phyloP scores from a whole-genome alignment of 106 monocot genomes.

The Ottelia alismoides region DNA sequence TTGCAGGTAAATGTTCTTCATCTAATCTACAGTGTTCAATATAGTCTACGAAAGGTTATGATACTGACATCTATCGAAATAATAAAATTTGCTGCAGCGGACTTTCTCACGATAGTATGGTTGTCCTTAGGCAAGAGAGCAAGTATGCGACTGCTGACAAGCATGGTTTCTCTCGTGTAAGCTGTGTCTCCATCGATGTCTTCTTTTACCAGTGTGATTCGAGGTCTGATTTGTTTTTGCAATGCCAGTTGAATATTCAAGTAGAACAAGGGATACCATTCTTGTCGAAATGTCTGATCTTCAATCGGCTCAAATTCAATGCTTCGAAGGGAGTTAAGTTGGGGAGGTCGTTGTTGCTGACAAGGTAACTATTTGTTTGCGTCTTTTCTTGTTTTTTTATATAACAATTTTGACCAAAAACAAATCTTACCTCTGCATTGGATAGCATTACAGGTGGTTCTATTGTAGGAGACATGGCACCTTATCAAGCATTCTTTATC shows the following conservation, averaged over 20 bases:
- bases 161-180: conserved; percentile 74
- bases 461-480: conserved; percentile 95
- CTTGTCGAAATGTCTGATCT: conserved; percentile 68
- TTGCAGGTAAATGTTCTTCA: conserved; percentile 37
- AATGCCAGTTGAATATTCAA: conserved; percentile 81
- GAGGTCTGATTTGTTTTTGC: no score
- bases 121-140: conserved; percentile 81
- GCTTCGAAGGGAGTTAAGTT: conserved; percentile 66
- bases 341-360: conserved; percentile 61
- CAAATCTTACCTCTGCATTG: no score
- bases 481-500: conserved; percentile 81
- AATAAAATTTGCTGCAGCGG: no score
- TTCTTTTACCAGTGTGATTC: no score
- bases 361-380: no score
- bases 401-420: no score
- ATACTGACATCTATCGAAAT: no score
- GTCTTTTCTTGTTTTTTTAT: no score
- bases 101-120: conserved; percentile 70
- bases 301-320: conserved; percentile 73
- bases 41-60: no score
- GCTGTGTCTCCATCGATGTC: no score
- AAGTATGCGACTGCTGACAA: conserved; percentile 62
- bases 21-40: no score
- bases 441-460: conserved; percentile 95
- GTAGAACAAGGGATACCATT: conserved; percentile 90